These are phyloP conservation scores for Postia placenta DNA, from an alignment of 768 basidiomycete species.

Conservation along the genomic window DNA sequence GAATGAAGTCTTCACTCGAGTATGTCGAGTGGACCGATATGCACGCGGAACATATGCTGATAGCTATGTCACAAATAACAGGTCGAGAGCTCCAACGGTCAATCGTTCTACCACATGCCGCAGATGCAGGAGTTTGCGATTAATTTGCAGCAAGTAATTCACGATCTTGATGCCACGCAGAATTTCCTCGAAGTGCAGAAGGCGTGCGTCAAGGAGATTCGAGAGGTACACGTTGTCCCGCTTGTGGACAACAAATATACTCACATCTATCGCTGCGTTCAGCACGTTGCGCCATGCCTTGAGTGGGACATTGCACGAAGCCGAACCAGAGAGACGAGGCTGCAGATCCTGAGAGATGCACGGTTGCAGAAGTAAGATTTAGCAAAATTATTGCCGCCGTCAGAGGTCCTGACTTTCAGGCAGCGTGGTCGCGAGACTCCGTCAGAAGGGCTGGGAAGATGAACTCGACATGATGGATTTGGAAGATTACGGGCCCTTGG, in stretches of 20 bases:
- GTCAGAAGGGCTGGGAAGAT: constrained; percentile 8
- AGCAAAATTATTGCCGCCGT: not conserved
- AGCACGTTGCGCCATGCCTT: not conserved
- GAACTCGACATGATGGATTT: constrained; percentile 3
- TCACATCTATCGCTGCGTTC: not conserved
- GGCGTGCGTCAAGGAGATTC: not conserved
- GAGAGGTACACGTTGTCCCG: too few relatives aligned
- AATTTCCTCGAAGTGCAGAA: not conserved
- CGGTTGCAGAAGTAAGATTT: constrained; percentile 3
- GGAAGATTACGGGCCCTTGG: not conserved
- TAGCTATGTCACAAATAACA: not conserved
- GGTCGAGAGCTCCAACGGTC: not conserved
- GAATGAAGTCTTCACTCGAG: too few relatives aligned
- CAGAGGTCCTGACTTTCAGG: not conserved
- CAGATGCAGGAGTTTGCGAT: not conserved
- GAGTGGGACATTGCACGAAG: not conserved
- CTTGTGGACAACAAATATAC: not conserved
- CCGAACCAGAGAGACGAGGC: not conserved
- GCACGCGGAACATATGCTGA: not conserved
- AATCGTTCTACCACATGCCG: not conserved
- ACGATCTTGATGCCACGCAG: not conserved
- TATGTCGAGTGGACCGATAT: not conserved
- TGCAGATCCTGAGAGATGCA: not conserved
- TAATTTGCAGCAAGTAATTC: not conserved
- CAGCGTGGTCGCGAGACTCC: constrained; percentile 6